Evolutionary conservation across 768 basidiomycete genomes (phyloP).

Genomic region (Psilocybe sp.): DNA sequence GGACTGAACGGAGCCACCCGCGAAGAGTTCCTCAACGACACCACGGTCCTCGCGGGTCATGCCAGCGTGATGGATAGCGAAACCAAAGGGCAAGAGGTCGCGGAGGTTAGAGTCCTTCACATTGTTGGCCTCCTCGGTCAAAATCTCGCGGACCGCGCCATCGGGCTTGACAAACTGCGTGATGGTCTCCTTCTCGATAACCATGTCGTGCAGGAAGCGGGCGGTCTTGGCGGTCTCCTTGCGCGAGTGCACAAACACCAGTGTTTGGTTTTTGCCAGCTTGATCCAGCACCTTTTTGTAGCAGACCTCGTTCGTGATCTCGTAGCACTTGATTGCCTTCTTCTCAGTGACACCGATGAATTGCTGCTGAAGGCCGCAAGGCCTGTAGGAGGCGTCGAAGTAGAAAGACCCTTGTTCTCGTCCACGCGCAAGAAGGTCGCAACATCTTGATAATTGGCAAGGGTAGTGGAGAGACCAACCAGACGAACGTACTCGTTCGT

Average conservation of each 20-base stretch:
- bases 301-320: conserved; percentile 98
- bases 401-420: conserved; percentile 92
- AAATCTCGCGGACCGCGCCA: conserved; percentile 85
- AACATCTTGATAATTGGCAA: conserved; percentile 99
- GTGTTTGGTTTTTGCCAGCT: conserved; percentile 79
- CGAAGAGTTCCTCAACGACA: conserved; percentile 94
- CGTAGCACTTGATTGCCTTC: conserved; percentile 98
- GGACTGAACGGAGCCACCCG: conserved; percentile 89
- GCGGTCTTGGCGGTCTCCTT: conserved; percentile 99
- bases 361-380: conserved; percentile 93
- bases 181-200: conserved; percentile 95
- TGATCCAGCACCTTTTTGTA: conserved; percentile 99
- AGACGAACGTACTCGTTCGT: conserved; percentile 90
- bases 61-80: conserved; percentile 97
- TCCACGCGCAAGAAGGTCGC: conserved; percentile 97
- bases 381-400: conserved; percentile 92
- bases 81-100: conserved; percentile 93
- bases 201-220: conserved; percentile 89
- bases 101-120: conserved; percentile 81
- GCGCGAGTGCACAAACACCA: conserved; percentile 97
- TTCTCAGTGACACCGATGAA: conserved; percentile 98
- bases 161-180: conserved; percentile 95
- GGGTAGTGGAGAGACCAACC: conserved; percentile 91
- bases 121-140: conserved; percentile 78
- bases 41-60: conserved; percentile 91